These are phyloP conservation scores for Chlamydomonas urium DNA, from an alignment of 139 green algal species.

Conservation along the genomic window DNA sequence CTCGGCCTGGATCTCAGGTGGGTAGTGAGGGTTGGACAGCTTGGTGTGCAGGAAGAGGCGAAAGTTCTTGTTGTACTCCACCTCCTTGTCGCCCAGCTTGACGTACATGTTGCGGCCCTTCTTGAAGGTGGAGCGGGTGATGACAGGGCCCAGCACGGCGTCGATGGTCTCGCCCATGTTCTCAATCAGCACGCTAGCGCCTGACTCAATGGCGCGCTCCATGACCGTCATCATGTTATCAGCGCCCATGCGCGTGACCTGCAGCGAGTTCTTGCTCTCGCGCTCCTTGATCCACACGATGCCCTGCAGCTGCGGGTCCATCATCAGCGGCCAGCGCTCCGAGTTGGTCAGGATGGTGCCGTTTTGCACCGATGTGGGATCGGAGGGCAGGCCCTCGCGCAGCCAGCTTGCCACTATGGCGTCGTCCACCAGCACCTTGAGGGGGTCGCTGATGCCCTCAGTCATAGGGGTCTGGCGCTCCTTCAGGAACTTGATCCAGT, in stretches of 20 bases:
- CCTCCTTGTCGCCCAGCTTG: constrained; percentile 79
- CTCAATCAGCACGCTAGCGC: constrained; percentile 75
- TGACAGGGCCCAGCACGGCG: constrained; percentile 76
- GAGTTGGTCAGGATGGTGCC: constrained; percentile 76
- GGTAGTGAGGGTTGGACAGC: constrained; percentile 85
- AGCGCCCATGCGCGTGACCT: constrained; percentile 73
- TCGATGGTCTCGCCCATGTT: constrained; percentile 86
- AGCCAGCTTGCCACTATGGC: constrained; percentile 71
- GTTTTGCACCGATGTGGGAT: constrained; percentile 74
- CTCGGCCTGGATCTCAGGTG: constrained; percentile 82
- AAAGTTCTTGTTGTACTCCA: constrained; percentile 88
- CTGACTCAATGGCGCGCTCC: constrained; percentile 77
- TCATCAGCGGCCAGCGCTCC: constrained; percentile 80
- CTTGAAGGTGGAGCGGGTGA: constrained; percentile 83
- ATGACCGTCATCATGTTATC: constrained; percentile 66
- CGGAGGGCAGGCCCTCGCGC: constrained; percentile 68
- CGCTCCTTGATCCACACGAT: constrained; percentile 85
- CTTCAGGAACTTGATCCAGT: constrained; percentile 71
- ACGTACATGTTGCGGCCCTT: constrained; percentile 79
- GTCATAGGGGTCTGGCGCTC: constrained; percentile 72
- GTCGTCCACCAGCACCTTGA: constrained; percentile 75
- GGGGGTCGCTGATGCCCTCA: constrained; percentile 62
- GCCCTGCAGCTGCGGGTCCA: constrained; percentile 84
- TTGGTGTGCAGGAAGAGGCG: constrained; percentile 84
- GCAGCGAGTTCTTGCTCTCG: constrained; percentile 74